phyloP scores from a whole-genome alignment of 306 rosid species.

The Vachellia pachyceras region DNA sequence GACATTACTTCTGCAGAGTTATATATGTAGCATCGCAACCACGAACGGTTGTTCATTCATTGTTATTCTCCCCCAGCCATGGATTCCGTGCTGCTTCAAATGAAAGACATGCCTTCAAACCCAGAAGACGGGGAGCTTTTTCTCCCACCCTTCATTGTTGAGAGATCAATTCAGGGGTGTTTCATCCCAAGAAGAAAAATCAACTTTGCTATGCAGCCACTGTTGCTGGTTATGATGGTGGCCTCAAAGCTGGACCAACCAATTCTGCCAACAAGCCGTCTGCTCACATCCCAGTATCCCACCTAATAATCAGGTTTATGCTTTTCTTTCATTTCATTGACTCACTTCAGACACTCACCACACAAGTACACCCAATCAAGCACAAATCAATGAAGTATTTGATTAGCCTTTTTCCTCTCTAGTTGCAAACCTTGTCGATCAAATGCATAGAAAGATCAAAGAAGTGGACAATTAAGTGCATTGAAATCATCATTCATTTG shows the following conservation, averaged over 20 bases:
- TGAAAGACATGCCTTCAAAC: constrained; percentile 28
- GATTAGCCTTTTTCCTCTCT: too few relatives aligned
- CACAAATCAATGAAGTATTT: too few relatives aligned
- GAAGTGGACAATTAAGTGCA: too few relatives aligned
- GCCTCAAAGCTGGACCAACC: neutral
- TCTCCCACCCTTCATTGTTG: constrained; percentile 38
- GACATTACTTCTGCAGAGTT: neutral
- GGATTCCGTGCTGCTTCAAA: constrained; percentile 3
- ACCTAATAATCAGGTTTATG: constrained; percentile 1
- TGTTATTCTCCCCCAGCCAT: neutral
- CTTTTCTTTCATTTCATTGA: neutral
- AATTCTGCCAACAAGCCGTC: neutral
- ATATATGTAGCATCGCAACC: neutral
- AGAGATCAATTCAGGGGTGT: constrained; percentile 19
- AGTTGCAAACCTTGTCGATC: too few relatives aligned
- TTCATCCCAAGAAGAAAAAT: neutral
- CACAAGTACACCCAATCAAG: too few relatives aligned
- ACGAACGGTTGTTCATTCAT: neutral
- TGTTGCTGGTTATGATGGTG: neutral
- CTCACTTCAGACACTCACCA: neutral
- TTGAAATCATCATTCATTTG: too few relatives aligned
- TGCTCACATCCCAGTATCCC: neutral
- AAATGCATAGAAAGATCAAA: too few relatives aligned
- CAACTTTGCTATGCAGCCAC: neutral
- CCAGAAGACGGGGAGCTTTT: constrained; percentile 33